Percentiles rank a stretch among this genome's conserved stretches.
These are phyloP conservation scores for Liriodendron chinense DNA, from an alignment of 164 flowering plant species.

Conservation along the genomic window DNA sequence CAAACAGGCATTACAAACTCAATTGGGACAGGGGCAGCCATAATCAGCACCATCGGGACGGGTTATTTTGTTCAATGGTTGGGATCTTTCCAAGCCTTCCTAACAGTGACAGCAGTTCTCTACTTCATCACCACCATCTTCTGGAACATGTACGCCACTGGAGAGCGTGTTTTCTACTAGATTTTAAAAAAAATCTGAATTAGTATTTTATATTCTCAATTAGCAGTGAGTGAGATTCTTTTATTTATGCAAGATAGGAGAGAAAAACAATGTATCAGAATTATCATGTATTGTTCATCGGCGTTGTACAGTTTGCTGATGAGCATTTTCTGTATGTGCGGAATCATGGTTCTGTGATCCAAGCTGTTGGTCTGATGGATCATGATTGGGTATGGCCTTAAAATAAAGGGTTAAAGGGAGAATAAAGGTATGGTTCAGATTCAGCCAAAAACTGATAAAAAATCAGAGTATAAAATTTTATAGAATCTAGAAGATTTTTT, in stretches of 20 bases:
- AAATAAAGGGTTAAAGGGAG: too few species aligned
- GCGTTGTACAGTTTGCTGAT: not conserved
- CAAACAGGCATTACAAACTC: constrained; percentile 80
- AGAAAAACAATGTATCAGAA: not conserved
- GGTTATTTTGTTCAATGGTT: constrained; percentile 95
- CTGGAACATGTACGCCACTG: constrained; percentile 87
- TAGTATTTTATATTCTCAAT: not conserved
- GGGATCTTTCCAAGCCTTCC: constrained; percentile 94
- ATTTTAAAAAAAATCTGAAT: not conserved
- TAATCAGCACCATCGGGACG: constrained; percentile 88
- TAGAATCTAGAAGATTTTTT: too few species aligned
- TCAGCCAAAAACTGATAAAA: too few species aligned
- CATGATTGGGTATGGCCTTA: not conserved
- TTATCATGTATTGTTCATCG: not conserved
- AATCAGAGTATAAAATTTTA: too few species aligned
- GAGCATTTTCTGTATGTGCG: not conserved
- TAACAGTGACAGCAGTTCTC: constrained; percentile 72
- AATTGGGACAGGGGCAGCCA: constrained; percentile 85
- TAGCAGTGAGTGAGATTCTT: not conserved
- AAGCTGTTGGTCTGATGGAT: not conserved
- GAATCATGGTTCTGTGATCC: not conserved
- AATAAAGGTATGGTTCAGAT: too few species aligned
- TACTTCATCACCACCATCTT: constrained; percentile 72
- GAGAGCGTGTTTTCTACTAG: constrained; percentile 70
- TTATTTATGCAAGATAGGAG: not conserved